These are phyloP conservation scores for Nephromyces sp. DNA, from an alignment of 169 alveolate genomes.

Conservation along the genomic window DNA sequence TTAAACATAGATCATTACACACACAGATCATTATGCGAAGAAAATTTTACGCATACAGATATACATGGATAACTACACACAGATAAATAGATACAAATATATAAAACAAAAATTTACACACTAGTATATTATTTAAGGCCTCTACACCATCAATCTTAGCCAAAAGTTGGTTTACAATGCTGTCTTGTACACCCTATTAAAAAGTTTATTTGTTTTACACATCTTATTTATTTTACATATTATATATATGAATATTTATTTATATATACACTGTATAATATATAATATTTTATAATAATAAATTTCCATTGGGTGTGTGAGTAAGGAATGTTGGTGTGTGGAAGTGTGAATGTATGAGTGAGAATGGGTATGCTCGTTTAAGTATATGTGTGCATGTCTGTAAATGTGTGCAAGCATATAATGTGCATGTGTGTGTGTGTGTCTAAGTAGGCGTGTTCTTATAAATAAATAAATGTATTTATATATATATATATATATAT, in stretches of 20 bases:
- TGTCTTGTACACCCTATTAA: constrained; percentile 93
- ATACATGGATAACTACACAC: not conserved
- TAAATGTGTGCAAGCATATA: not conserved
- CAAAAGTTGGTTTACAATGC: constrained; percentile 94
- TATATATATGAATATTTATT: not conserved
- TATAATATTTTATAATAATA: not conserved
- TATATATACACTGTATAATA: not conserved
- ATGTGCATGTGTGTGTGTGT: not conserved
- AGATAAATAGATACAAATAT: not conserved
- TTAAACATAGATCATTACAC: too few relatives aligned
- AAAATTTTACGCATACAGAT: not conserved
- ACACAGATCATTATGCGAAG: not conserved
- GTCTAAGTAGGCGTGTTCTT: not conserved
- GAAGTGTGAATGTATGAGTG: not conserved
- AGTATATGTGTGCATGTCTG: not conserved
- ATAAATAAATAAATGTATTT: not conserved
- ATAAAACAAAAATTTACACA: constrained; percentile 25
- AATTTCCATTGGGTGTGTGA: not conserved
- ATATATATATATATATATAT: not conserved
- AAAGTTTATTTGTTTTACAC: not conserved
- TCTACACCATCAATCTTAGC: constrained; percentile 99
- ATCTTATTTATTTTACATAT: not conserved
- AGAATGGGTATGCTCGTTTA: not conserved
- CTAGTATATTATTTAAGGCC: constrained; percentile 89
- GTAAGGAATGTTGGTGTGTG: not conserved